phyloP scores from a whole-genome alignment of 2,329 filamentous ascomycete genomes.

The Xylaria sp. region DNA sequence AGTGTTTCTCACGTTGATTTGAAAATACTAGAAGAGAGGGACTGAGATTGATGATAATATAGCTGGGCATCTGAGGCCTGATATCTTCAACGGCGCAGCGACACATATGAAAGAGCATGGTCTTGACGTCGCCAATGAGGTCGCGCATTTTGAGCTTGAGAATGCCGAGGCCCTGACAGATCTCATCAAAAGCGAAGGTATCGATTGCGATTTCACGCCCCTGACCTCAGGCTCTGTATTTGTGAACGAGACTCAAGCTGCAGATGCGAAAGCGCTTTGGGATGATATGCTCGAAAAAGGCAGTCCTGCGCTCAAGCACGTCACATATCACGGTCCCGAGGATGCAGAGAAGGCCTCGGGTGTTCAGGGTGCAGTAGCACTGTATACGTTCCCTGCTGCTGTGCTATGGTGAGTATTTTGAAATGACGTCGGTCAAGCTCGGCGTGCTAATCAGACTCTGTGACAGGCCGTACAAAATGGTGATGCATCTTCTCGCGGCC shows the following conservation, averaged over 20 bases:
- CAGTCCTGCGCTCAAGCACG: slow-evolving; percentile 40
- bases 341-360: slow-evolving; percentile 45
- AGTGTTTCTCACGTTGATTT: neutral
- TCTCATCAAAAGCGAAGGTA: slow-evolving; percentile 47
- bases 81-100: slow-evolving; percentile 40
- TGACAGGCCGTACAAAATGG: slow-evolving; percentile 45
- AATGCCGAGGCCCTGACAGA: slow-evolving; percentile 44
- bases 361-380: slow-evolving; percentile 49
- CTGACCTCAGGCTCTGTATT: slow-evolving; percentile 44
- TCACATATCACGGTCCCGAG: slow-evolving; percentile 37
- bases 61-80: slow-evolving; percentile 44
- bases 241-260: slow-evolving; percentile 45
- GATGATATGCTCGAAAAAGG: slow-evolving; percentile 43
- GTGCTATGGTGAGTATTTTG: slow-evolving; percentile 38
- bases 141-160: slow-evolving; percentile 46
- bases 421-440: neutral
- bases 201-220: slow-evolving; percentile 50
- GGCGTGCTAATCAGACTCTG: neutral
- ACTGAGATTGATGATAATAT: neutral
- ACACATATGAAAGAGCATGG: slow-evolving; percentile 40
- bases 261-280: slow-evolving; percentile 45
- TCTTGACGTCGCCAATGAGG: slow-evolving; percentile 44
- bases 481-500: slow-evolving; percentile 42
- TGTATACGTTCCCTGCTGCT: slow-evolving; percentile 47
- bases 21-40: neutral